Conservation (phyloP, 495 filamentous ascomycete species). For the Tuber aestivum region DNA sequence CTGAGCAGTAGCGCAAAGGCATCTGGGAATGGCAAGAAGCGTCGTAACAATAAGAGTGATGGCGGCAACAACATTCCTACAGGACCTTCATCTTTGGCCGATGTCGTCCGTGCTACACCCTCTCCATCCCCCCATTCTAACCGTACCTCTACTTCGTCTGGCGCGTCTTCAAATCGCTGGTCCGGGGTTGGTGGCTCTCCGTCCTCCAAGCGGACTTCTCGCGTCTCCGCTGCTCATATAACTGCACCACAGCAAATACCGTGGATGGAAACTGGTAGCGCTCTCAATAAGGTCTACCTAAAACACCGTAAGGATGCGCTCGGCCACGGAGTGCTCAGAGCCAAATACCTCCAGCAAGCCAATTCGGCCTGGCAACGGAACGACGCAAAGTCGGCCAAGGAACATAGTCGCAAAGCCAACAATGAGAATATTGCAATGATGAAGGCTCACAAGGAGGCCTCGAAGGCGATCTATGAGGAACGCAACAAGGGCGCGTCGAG, state of each 20-base stretch:
- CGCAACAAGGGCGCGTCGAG: conserved; percentile 62
- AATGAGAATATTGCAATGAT: conserved; percentile 96
- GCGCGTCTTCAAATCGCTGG: conserved; percentile 35
- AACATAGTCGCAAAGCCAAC: conserved; percentile 85
- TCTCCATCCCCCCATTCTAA: conserved; percentile 55
- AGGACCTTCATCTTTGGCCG: conserved; percentile 75
- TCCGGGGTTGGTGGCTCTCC: conserved; percentile 31
- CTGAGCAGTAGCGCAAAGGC: conserved; percentile 76
- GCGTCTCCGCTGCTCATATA: conserved; percentile 55
- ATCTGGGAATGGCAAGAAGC: conserved; percentile 64
- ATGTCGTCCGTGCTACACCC: conserved; percentile 89
- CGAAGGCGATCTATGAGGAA: conserved; percentile 84
- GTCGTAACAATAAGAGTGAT: conserved; percentile 31
- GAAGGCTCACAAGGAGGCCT: conserved; percentile 92
- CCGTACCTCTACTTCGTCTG: conserved; percentile 34
- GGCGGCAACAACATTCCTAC: conserved; percentile 61
- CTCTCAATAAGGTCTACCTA: conserved; percentile 85
- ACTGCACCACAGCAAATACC: conserved; percentile 84
- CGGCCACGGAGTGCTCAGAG: conserved; percentile 88
- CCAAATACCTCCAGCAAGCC: conserved; percentile 95
- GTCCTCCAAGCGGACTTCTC: conserved; percentile 37
- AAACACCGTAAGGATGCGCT: conserved; percentile 91
- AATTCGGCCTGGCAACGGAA: conserved; percentile 99
- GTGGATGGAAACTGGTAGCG: conserved; percentile 92
- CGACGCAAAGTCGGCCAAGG: conserved; percentile 93